Conservation (phyloP, 2,329 filamentous ascomycete genomes). For the Fusarium agapanthi region DNA sequence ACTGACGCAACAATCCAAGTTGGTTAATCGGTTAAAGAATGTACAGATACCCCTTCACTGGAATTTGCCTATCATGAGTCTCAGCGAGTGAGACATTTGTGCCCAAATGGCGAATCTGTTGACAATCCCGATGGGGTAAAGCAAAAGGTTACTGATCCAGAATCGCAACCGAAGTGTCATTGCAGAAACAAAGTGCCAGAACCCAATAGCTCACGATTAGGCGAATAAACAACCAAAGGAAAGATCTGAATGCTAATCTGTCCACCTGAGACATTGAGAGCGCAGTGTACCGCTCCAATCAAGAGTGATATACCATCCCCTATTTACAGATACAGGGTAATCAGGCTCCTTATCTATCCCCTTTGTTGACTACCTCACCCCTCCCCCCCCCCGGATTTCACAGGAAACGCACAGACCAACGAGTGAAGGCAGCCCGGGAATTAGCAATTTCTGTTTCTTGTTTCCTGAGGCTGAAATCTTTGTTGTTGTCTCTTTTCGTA, state of each 20-base stretch:
- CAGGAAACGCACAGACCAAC: neutral
- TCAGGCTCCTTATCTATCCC: neutral
- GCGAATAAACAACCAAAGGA: neutral
- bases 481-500: neutral
- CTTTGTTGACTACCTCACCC: neutral
- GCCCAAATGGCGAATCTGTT: fast-evolving
- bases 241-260: fast-evolving
- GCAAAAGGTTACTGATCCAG: fast-evolving
- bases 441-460: neutral
- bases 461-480: neutral
- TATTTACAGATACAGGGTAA: neutral
- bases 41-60: neutral
- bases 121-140: neutral
- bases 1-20: neutral
- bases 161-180: neutral
- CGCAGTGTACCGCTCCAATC: neutral
- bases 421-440: neutral
- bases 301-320: neutral
- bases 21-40: neutral
- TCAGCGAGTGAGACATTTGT: neutral
- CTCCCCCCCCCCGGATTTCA: neutral
- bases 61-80: neutral
- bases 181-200: too few species aligned
- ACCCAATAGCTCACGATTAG: neutral
- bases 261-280: neutral